Percentiles rank a stretch among this genome's conserved stretches.
Evolutionary conservation across 2,329 filamentous ascomycete genomes (phyloP).

Genomic region (Fusarium sororula): DNA sequence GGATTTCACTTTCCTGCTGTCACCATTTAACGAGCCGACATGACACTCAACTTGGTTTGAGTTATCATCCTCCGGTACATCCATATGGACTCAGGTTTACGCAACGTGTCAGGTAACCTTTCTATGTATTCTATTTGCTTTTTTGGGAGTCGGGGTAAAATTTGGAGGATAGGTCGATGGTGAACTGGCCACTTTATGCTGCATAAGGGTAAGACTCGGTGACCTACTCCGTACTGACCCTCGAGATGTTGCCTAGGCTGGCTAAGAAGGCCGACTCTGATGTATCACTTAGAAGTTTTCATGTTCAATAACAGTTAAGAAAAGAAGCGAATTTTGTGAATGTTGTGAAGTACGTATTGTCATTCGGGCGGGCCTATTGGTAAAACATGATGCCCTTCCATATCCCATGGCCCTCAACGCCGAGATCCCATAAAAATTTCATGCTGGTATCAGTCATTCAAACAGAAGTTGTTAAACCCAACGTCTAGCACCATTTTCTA

Average conservation of each 20-base stretch:
- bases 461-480: slow-evolving; percentile 43
- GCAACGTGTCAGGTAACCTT: slow-evolving; percentile 39
- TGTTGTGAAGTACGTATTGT: slow-evolving; percentile 34
- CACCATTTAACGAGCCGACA: slow-evolving; percentile 13
- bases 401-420: slow-evolving; percentile 49
- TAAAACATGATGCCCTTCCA: slow-evolving; percentile 45
- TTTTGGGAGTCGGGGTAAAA: slow-evolving; percentile 25
- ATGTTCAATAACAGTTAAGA: slow-evolving; percentile 22
- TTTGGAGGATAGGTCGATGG: slow-evolving; percentile 10
- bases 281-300: slow-evolving; percentile 42
- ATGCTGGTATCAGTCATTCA: slow-evolving; percentile 50
- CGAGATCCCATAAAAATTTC: slow-evolving; percentile 45
- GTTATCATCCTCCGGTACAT: not conserved
- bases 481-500: slow-evolving; percentile 38
- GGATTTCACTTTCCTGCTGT: not conserved
- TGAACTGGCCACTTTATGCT: slow-evolving; percentile 32
- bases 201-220: slow-evolving; percentile 59
- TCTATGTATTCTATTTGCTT: slow-evolving; percentile 45
- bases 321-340: slow-evolving; percentile 21
- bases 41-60: not conserved
- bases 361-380: slow-evolving; percentile 42
- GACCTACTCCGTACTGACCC: slow-evolving; percentile 46
- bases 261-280: slow-evolving; percentile 28
- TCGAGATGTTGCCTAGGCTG: slow-evolving; percentile 28
- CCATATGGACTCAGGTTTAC: slow-evolving; percentile 14